Evolutionary conservation across 495 filamentous ascomycete genomes (phyloP), one percentile per base, ranked within the genome.

Genomic region (Lichenothelia convexa): DNA sequence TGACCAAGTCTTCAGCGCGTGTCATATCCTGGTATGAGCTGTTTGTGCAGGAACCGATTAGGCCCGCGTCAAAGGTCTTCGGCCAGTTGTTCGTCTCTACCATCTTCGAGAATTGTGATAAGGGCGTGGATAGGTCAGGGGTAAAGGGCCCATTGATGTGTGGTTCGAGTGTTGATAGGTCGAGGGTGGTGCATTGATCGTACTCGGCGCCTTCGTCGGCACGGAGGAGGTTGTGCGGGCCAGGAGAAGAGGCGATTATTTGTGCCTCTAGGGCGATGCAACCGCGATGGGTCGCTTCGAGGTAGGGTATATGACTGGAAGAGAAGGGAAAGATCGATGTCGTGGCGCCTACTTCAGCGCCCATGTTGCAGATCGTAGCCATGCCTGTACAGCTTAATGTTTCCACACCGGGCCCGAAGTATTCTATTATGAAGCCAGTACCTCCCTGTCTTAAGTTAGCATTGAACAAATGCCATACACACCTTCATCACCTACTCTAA

Each of bases 11-110:
- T 63, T 94, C 89, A 12, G 84, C 78, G 34, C 89, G 75, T 7
- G 83, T 85, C 89, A 97, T 97, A 51, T 97, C 89, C 59, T 93
- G 73, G 55, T 93, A 97, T 3, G 89, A 95, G 57, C 81, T 91
- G 65, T 97, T 97, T 11, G 89, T 97, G 62, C 89, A 97, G 62
- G 83, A 92, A 30, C 89, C 89, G 48, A 97, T 97, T 19, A 97
- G 68, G 39, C 86, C 83, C 5, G 89, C 86, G 5, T 80, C 84
- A 41, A 97, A 78, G 30, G 75, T 80, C 52, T 78, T 71, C 5
- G 89, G 89, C 89, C 89, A 97, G 21, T 79, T 59, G 55, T 94
- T 78, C 49, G 76, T 65, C 50, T 77, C 65, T 4, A 91, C 84
- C 1, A 77, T 75, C 32, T 83, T 67, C 45, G 80, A 76, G 53